Evolutionary conservation across 1,284 basidiomycete genomes (phyloP).

Genomic region (Kalmanozyma brasiliensis): DNA sequence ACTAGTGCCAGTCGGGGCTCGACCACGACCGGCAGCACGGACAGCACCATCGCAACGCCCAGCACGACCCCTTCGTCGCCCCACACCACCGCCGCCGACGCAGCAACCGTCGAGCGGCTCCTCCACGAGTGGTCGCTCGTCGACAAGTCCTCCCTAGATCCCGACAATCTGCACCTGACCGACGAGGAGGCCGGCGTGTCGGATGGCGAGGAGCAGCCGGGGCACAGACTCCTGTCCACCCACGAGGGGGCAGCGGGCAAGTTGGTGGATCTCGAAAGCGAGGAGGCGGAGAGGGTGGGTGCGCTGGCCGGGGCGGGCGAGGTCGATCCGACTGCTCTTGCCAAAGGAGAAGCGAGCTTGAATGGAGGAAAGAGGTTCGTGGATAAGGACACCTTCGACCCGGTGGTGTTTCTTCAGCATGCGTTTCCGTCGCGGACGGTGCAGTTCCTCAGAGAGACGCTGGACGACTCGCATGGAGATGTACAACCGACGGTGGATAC

Average conservation of each 20-base stretch:
- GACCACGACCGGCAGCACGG: neutral
- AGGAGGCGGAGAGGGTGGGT: slow-evolving; percentile 8
- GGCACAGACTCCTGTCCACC: slow-evolving; percentile 5
- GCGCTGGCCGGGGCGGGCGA: slow-evolving; percentile 19
- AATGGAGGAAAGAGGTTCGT: neutral
- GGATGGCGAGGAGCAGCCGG: slow-evolving; percentile 15
- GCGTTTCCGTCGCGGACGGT: slow-evolving; percentile 50
- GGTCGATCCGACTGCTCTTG: slow-evolving; percentile 15
- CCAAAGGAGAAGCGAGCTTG: slow-evolving; percentile 3
- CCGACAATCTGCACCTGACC: slow-evolving; percentile 43
- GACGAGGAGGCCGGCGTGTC: slow-evolving; percentile 37
- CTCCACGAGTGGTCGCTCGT: slow-evolving; percentile 49
- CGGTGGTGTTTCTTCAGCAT: slow-evolving; percentile 48
- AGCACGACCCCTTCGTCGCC: slow-evolving; percentile 1
- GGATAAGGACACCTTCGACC: slow-evolving; percentile 24
- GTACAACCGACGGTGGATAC: slow-evolving; percentile 55
- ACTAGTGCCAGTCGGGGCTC: neutral
- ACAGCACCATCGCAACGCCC: neutral
- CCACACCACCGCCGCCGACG: slow-evolving; percentile 15
- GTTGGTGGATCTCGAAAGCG: slow-evolving; percentile 3
- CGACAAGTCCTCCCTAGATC: slow-evolving; percentile 29
- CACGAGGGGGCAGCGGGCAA: neutral
- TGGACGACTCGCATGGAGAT: slow-evolving; percentile 42
- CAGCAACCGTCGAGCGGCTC: slow-evolving; percentile 33
- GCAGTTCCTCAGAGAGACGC: slow-evolving; percentile 46